Evolutionary conservation across 495 filamentous ascomycete species (phyloP), one percentile per base, ranked within the genome.

Genomic region (Aspergillus sparsus): DNA sequence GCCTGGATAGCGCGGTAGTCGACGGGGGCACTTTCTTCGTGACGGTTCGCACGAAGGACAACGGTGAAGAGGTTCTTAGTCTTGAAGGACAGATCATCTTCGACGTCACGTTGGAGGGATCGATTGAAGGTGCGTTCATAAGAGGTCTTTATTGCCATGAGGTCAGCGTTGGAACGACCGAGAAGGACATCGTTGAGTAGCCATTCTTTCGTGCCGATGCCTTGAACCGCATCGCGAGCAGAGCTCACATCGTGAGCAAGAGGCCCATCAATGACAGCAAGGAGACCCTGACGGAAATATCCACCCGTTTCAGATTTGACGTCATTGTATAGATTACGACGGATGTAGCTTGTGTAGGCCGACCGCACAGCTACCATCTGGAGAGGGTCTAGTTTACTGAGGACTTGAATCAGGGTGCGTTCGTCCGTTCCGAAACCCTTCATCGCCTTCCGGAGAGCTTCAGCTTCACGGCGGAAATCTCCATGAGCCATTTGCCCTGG

Each of bases 351-450:
- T 16, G 74, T 63, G 76, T 89, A 97, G 12, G 87, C 78, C 9
- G 82, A 63, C 39, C 89, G 86, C 52, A 97, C 79, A 3, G 83
- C 77, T 49, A 83, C 80, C 60, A 94, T 82, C 64, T 93, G 87
- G 11, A 89, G 75, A 5, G 91, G 88, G 58, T 95, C 86, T 53
- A 88, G 83, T 32, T 71, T 78, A 0, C 85, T 76, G 18, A 98
- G 76, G 13, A 87, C 74, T 0, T 75, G 72, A 64, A 92, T 89
- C 0, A 97, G 77, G 0, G 82, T 71, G 52, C 83, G 84, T 71
- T 96, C 92, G 65, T 97, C 86, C 0, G 93, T 97, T 45, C 92
- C 93, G 58, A 94, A 87, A 7, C 93, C 91, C 76, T 95, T 95
- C 89, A 96, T 96, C 3, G 93, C 91, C 64, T 82, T 83, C 53